Base-by-base conservation (phyloP, 2,329 filamentous ascomycete species). In the Fusarium sororula region DNA sequence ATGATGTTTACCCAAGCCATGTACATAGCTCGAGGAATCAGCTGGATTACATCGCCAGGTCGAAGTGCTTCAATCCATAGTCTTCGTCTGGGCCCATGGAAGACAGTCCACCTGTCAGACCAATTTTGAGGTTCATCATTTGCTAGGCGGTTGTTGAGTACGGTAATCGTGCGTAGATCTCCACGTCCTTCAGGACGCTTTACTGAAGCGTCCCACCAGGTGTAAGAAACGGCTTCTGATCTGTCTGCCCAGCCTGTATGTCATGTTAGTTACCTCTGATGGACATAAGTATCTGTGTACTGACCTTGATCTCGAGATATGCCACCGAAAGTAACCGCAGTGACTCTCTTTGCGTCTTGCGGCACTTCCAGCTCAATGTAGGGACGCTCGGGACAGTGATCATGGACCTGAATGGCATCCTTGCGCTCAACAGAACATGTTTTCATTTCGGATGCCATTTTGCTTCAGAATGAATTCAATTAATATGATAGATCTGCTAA, bases 1-100 rank as follows among this genome's bases (percentile, higher is more conserved):
- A 75, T 51, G 5, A 74, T 75, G 1, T 75, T 75, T 4, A 75
- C 71, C 73, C 70, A 75, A 15, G 66, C 73, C 13, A 59, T 57
- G 5, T 75, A 75, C 22, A 63, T 71, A 6, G 73, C 73, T 24
- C 68, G 63, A 3, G 73, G 73, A 5, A 75, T 63, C 2, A 75
- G 61, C 8, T 75, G 73, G 5, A 75, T 66, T 0, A 72, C 20
- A 22, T 75, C 73, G 0, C 73, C 73, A 8, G 73, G 58, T 3
- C 57, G 53, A 8, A 75, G 15, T 0, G 60, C 73, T 17, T 73
- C 50, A 2, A 75, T 65, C 73, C 70, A 75, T 1, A 66, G 48
- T 4, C 70, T 35, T 20, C 65, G 37, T 0, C 73, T 44, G 0
- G 71, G 71, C 2, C 71, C 71, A 9, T 61, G 66, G 3, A 45